Conservation (phyloP, 179 eudicot species). For the Pouteria campechiana region DNA sequence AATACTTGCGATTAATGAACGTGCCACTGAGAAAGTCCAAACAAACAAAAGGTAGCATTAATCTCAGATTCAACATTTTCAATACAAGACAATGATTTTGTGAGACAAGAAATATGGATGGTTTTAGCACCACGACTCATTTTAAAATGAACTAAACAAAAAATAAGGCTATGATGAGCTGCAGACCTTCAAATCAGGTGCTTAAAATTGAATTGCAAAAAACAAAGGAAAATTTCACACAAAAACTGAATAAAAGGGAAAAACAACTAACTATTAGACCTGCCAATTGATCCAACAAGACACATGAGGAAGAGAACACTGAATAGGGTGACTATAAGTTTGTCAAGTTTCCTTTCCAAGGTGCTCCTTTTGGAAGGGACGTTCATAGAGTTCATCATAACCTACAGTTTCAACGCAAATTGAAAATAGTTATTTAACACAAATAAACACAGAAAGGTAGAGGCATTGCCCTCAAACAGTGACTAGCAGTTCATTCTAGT, state of each 20-base stretch:
- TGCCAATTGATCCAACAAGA: constrained; percentile 87
- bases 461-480: no score
- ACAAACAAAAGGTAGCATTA: constrained; percentile 1
- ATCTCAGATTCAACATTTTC: no score
- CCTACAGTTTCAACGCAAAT: constrained; percentile 37
- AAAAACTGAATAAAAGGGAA: neutral
- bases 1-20: constrained; percentile 54
- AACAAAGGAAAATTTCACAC: neutral
- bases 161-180: no score
- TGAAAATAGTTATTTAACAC: no score
- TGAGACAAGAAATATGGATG: no score
- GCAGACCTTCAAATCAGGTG: neutral
- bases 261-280: constrained; percentile 30
- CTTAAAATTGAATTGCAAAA: neutral
- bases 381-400: constrained; percentile 99
- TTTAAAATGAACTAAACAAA: no score
- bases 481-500: no score
- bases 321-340: constrained; percentile 76
- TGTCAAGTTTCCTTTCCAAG: constrained; percentile 94
- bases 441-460: no score
- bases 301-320: constrained; percentile 78
- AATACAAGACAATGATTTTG: no score
- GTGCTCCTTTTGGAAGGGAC: constrained; percentile 99
- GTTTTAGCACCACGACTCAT: no score
- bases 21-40: constrained; percentile 49